phyloP scores from a whole-genome alignment of 164 flowering plant genomes.

The Euptelea pleiosperma region DNA sequence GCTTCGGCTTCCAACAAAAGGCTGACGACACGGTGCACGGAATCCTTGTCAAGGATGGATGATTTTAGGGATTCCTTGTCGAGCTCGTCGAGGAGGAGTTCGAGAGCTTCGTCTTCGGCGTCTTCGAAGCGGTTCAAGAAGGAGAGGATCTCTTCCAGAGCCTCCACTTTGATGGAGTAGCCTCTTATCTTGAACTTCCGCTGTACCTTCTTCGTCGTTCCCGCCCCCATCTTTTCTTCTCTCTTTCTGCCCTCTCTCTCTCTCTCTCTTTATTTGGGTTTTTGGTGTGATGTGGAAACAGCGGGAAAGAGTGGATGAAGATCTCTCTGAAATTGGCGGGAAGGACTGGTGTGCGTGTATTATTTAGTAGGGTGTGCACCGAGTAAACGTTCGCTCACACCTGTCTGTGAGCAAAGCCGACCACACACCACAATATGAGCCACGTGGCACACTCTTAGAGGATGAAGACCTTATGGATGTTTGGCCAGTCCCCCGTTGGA shows the following conservation, averaged over 20 bases:
- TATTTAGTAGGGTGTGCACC: too few relatives aligned
- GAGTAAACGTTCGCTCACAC: too few relatives aligned
- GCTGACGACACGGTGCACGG: slow-evolving; percentile 51
- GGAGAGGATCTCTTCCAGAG: slow-evolving; percentile 61
- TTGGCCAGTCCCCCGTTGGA: too few relatives aligned
- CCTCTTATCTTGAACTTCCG: slow-evolving; percentile 78
- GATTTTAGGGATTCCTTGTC: slow-evolving; percentile 63
- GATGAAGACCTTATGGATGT: too few relatives aligned
- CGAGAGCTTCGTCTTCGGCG: slow-evolving; percentile 75
- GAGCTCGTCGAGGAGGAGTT: slow-evolving; percentile 81
- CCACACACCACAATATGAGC: too few relatives aligned
- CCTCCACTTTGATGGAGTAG: slow-evolving; percentile 61
- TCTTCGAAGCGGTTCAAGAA: slow-evolving; percentile 50
- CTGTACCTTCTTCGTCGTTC: slow-evolving; percentile 56
- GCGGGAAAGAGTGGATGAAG: neutral
- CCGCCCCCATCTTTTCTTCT: slow-evolving; percentile 26
- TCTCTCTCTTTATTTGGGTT: neutral
- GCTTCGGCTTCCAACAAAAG: slow-evolving; percentile 59
- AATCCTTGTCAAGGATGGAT: slow-evolving; percentile 62
- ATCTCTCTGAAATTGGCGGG: slow-evolving; percentile 6
- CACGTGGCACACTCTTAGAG: too few relatives aligned
- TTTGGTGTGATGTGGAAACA: neutral
- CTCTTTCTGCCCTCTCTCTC: slow-evolving; percentile 6
- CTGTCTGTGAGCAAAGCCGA: too few relatives aligned
- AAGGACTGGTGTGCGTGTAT: too few relatives aligned